Evolutionary conservation across 257 asterid species (phyloP).

Genomic region (Solanum medicagineum): DNA sequence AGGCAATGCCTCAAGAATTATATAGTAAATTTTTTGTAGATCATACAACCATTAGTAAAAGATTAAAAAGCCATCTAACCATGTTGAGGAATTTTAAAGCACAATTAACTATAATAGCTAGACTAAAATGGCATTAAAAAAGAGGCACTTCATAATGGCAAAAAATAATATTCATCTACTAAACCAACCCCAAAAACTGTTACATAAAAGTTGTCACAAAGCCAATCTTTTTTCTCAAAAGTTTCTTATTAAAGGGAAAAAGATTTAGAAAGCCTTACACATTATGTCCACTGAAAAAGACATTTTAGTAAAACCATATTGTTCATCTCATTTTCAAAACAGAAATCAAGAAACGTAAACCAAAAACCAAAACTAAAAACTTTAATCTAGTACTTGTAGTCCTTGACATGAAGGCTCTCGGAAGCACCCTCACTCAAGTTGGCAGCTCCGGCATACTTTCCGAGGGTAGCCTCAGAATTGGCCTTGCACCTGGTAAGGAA

Average conservation of each 20-base stretch:
- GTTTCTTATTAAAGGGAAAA: neutral
- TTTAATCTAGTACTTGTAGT: conserved; percentile 37
- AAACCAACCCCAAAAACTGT: neutral
- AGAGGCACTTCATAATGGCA: neutral
- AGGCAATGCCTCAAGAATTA: neutral
- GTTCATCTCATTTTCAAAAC: conserved; percentile 1
- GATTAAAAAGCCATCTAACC: neutral
- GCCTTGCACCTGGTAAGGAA: conserved; percentile 52
- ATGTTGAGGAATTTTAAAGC: neutral
- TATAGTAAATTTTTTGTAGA: neutral
- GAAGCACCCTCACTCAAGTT: conserved; percentile 45
- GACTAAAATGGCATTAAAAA: too few relatives aligned
- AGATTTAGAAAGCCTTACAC: neutral
- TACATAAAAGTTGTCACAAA: neutral
- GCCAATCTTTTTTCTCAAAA: neutral
- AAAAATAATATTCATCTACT: neutral
- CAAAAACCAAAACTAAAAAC: neutral
- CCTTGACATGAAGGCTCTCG: conserved; percentile 60
- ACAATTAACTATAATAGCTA: neutral
- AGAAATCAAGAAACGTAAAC: neutral
- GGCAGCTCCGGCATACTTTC: conserved; percentile 36
- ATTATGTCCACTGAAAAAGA: neutral
- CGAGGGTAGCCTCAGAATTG: conserved; percentile 55
- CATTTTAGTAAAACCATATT: neutral
- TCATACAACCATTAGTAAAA: neutral